Base-by-base conservation (phyloP, 768 basidiomycete genomes). In the Calocybe cyanea region DNA sequence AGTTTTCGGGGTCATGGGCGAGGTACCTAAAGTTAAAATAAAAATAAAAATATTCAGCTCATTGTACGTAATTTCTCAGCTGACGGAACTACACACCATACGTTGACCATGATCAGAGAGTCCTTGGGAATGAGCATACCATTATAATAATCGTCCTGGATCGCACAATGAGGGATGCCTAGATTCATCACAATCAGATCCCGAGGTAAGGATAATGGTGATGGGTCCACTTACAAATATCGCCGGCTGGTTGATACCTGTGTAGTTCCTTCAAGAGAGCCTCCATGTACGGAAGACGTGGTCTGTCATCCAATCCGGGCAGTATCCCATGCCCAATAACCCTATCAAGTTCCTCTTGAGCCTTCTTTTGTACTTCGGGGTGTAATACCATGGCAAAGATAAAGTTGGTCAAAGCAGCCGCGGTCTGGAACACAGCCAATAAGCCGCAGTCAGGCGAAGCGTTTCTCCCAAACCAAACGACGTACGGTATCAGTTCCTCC, bases 401-500 rank as follows among this genome's bases (percentile, higher is more conserved):
- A 43, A 70, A 67, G 10, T 56, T 57, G 33, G 48, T 50, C 9
- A 70, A 45, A 1, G 60, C 59, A 20, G 58, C 54, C 9, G 52
- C 51, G 41, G 51, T 39, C 58, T 58, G 45, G 19, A 31, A n/a
- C 18, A 32, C 18, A 32, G 7, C 31, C 3, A 18, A 46, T 10
- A 15, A 19, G 28, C 18, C 10, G 8, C n/a, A 14, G 11, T 35
- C 7, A 33, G 6, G 20, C 10, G 32, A n/a, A 32, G 3, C 3
- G 14, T 19, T 38, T 17, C 34, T 5, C 11, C 25, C n/a, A n/a
- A n/a, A n/a, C 41, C 5, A n/a, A 35, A 57, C 35, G 1, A 47
- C 68, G 14, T 40, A 67, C 68, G 1, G 70, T 66, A 24, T 72
- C 70, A 14, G 71, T 61, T 25, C 70, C 71, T 17, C 54, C 57